These are phyloP conservation scores for Amanita pseudoporphyria DNA, from an alignment of 768 basidiomycete species.

Conservation along the genomic window DNA sequence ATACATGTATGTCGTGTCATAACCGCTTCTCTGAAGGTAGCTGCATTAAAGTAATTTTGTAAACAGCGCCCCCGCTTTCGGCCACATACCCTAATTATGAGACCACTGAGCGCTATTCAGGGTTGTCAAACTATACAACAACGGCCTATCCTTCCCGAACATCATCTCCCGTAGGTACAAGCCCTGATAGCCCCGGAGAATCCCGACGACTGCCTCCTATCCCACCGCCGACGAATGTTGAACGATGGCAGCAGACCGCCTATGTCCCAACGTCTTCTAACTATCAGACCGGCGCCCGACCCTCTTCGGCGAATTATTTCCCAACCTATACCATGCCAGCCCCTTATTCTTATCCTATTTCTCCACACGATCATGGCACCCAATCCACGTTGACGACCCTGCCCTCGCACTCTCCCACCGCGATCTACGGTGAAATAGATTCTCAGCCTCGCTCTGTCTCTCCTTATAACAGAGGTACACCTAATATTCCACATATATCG, in stretches of 20 bases:
- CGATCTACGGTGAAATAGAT: slow-evolving; percentile 23
- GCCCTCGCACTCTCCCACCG: slow-evolving; percentile 20
- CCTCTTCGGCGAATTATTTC: slow-evolving; percentile 54
- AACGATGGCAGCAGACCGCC: slow-evolving; percentile 35
- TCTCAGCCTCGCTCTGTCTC: slow-evolving; percentile 29
- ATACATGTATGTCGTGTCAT: slow-evolving; percentile 24
- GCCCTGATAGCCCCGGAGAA: slow-evolving; percentile 38
- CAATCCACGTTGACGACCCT: slow-evolving; percentile 12
- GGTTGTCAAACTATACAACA: slow-evolving; percentile 29
- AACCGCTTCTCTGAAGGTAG: slow-evolving; percentile 19
- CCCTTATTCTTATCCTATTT: slow-evolving; percentile 33
- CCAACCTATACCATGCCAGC: slow-evolving; percentile 32
- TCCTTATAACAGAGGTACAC: slow-evolving; percentile 32
- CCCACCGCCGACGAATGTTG: slow-evolving; percentile 36
- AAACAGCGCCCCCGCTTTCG: slow-evolving; percentile 36
- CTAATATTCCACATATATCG: slow-evolving; percentile 25
- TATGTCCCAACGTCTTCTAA: slow-evolving; percentile 18
- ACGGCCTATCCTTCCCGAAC: slow-evolving; percentile 38
- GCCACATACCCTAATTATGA: slow-evolving; percentile 42
- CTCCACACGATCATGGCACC: slow-evolving; percentile 19
- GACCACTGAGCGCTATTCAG: slow-evolving; percentile 46
- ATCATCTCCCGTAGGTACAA: slow-evolving; percentile 36
- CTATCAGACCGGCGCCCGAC: slow-evolving; percentile 34
- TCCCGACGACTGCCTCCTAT: slow-evolving; percentile 54
- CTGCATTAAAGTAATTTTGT: slow-evolving; percentile 25